These are phyloP conservation scores for Aspergillus chevalieri DNA, from an alignment of 2,329 filamentous ascomycete species.

Conservation along the genomic window DNA sequence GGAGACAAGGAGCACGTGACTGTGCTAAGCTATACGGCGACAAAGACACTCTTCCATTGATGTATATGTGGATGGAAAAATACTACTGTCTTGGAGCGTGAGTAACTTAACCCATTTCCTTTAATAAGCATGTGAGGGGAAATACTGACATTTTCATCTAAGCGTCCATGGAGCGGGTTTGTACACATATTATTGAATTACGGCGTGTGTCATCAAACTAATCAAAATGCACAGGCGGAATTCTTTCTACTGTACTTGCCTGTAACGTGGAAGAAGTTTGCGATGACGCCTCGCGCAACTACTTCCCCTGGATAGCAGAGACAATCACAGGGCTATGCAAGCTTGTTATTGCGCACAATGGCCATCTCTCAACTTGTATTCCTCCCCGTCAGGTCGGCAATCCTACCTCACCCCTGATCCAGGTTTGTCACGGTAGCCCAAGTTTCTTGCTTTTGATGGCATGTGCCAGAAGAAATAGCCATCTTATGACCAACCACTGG, in stretches of 20 bases:
- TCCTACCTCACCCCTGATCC: constrained; percentile 28
- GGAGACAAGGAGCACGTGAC: constrained; percentile 24
- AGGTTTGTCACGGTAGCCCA: constrained; percentile 38
- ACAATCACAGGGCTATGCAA: constrained; percentile 34
- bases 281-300: constrained; percentile 11
- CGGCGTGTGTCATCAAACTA: neutral
- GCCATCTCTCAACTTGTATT: constrained; percentile 34
- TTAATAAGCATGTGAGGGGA: neutral
- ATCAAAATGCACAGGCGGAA: constrained; percentile 24
- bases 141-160: neutral
- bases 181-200: neutral
- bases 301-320: constrained; percentile 28
- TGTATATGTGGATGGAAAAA: constrained; percentile 36
- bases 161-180: constrained; percentile 27
- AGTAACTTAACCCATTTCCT: constrained; percentile 11
- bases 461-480: constrained; percentile 22
- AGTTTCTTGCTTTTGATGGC: constrained; percentile 32
- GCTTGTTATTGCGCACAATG: constrained; percentile 27
- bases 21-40: constrained; percentile 26
- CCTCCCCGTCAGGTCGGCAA: constrained; percentile 20
- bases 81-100: constrained; percentile 34
- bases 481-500: constrained; percentile 26
- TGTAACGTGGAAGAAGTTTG: constrained; percentile 27
- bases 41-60: constrained; percentile 29
- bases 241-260: constrained; percentile 31